Evolutionary conservation across 768 basidiomycete genomes (phyloP).

Genomic region (Mycena albidolilacea): DNA sequence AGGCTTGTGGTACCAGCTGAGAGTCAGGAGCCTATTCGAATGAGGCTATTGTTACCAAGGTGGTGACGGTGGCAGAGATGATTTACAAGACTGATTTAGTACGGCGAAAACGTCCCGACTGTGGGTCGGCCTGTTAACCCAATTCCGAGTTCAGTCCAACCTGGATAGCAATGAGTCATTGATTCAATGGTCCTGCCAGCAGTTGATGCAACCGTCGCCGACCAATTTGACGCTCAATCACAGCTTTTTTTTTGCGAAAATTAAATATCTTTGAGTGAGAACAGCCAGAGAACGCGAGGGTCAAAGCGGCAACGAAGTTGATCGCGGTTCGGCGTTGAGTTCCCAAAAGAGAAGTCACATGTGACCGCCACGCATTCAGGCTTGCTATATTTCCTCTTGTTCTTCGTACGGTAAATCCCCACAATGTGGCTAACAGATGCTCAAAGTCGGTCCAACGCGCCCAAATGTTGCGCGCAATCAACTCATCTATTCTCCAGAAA

Average conservation of each 20-base stretch:
- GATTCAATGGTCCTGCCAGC: no score
- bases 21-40: constrained; percentile 1
- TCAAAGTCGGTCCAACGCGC: constrained; percentile 63
- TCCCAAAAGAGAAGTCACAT: not conserved
- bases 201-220: not conserved
- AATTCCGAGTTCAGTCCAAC: no score
- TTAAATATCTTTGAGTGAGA: not conserved
- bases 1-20: not conserved
- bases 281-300: not conserved
- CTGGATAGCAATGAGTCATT: no score
- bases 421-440: constrained; percentile 79
- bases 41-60: not conserved
- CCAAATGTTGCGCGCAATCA: constrained; percentile 25
- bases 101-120: not conserved
- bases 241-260: no score
- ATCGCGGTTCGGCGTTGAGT: no score
- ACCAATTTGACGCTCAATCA: not conserved
- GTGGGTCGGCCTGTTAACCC: no score
- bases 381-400: not conserved
- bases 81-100: not conserved
- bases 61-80: not conserved
- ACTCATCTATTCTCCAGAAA: constrained; percentile 69
- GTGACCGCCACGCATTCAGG: constrained; percentile 17
- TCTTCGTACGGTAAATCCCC: constrained; percentile 10
- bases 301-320: constrained; percentile 8